These are phyloP conservation scores for Castanopsis chinensis DNA, from an alignment of 306 rosid species.

Conservation along the genomic window DNA sequence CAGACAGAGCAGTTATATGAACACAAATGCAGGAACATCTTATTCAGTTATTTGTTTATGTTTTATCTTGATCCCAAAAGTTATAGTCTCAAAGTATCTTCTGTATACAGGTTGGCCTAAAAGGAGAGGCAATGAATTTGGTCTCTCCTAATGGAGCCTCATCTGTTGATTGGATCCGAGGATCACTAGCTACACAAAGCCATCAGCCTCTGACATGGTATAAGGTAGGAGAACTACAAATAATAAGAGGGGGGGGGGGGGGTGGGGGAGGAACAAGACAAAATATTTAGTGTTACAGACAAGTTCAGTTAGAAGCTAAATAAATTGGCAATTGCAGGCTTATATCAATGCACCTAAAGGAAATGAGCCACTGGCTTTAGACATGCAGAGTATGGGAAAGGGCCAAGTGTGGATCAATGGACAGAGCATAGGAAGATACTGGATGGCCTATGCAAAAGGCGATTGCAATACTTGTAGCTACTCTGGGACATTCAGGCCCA, in stretches of 20 bases:
- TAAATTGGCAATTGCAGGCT: slow-evolving; percentile 52
- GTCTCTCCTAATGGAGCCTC: slow-evolving; percentile 60
- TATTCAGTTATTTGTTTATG: not conserved
- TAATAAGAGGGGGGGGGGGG: not conserved
- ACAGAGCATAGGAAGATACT: slow-evolving; percentile 90
- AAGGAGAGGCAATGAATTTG: slow-evolving; percentile 79
- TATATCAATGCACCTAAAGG: slow-evolving; percentile 75
- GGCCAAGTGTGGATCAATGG: slow-evolving; percentile 99
- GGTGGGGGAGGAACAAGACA: not conserved
- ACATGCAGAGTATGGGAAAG: slow-evolving; percentile 87
- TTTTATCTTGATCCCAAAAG: not conserved
- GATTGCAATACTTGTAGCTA: slow-evolving; percentile 65
- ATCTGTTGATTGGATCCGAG: slow-evolving; percentile 69
- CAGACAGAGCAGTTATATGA: not conserved
- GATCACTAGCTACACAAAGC: slow-evolving; percentile 43
- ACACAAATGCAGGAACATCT: not conserved
- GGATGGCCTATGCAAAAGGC: slow-evolving; percentile 88
- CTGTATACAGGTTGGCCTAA: slow-evolving; percentile 71
- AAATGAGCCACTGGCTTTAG: slow-evolving; percentile 76
- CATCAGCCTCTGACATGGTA: slow-evolving; percentile 82
- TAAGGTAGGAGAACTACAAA: slow-evolving; percentile 45
- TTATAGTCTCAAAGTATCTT: slow-evolving; percentile 1
- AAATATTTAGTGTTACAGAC: not conserved
- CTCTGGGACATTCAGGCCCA: slow-evolving; percentile 61
- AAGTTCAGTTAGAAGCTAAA: slow-evolving; percentile 6